Conservation (phyloP, 2,329 filamentous ascomycete species). For the Ascochyta pisi region DNA sequence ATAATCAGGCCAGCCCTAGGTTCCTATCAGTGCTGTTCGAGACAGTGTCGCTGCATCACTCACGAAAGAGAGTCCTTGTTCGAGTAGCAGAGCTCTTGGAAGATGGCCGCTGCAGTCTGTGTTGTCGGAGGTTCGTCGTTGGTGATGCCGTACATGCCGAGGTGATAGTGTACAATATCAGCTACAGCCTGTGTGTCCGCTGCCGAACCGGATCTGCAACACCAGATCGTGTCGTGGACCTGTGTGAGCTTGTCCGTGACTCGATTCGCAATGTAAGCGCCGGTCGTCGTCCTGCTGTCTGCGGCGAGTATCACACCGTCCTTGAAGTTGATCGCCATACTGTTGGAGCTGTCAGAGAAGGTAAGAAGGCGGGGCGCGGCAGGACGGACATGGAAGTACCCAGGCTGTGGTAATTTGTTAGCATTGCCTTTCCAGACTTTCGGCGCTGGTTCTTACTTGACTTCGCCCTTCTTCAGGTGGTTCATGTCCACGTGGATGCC, state of each 20-base stretch:
- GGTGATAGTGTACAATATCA: constrained; percentile 96
- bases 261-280: constrained; percentile 97
- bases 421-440: constrained; percentile 9
- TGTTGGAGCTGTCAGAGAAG: constrained; percentile 50
- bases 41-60: constrained; percentile 42
- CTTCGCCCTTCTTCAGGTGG: constrained; percentile 96
- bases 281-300: constrained; percentile 96
- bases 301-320: constrained; percentile 97
- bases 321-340: constrained; percentile 99
- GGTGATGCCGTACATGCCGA: constrained; percentile 88
- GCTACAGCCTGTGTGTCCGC: constrained; percentile 98
- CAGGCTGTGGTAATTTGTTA: constrained; percentile 64
- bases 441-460: constrained; percentile 75
- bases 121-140: constrained; percentile 92
- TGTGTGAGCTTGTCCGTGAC: constrained; percentile 99
- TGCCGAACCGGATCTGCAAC: constrained; percentile 95
- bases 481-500: constrained; percentile 99
- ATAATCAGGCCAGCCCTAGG: constrained; percentile 93
- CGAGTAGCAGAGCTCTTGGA: constrained; percentile 96
- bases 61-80: constrained; percentile 95
- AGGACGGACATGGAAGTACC: constrained; percentile 90
- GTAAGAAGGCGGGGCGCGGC: constrained; percentile 25
- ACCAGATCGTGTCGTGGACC: constrained; percentile 99
- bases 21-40: constrained; percentile 24
- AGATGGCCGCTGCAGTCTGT: constrained; percentile 92